Evolutionary conservation across 306 rosid genomes (phyloP), one percentile per base, ranked within the genome.

Genomic region (Lablab purpureus): DNA sequence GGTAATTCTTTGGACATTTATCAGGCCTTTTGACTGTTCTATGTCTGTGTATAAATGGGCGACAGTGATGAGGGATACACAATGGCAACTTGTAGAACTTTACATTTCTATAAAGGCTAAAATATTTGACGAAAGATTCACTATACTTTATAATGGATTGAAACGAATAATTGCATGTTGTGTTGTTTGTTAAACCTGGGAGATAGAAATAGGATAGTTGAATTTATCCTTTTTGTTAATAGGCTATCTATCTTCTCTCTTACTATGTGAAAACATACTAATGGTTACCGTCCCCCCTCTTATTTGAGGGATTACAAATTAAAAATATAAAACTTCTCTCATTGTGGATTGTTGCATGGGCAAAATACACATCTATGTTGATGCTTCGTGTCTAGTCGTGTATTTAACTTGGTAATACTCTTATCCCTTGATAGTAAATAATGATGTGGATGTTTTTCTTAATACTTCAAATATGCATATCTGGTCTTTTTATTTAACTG

Each of bases 21-120:
- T 40, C 13, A 40, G 69, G 68, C 63, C 67, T 34, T 81, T 58
- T n/a, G 32, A 46, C 34, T 46, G 43, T 56, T 27, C 18, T 65
- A n/a, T n/a, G n/a, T n/a, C n/a, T n/a, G n/a, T 69, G 17, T 43
- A 55, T 55, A 36, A 51, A 54, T 75, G 72, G 72, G 36, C 34
- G 34, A 50, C 9, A 21, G 54, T 51, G 58, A 81, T 59, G 70
- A 80, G 65, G 43, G 76, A 75, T 55, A 13, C 34, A 60, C 34
- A 60, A 9, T 73, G 67, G 58, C 77, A 76, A 37, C 71, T 21
- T 66, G 83, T 72, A 70, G 67, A 81, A 51, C 18, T 40, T n/a
- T 46, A 41, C 52, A 40, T 67, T 27, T 85, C 30, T 55, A 37
- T 36, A 76, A 66, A 37, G 54, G 74, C 58, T 64, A 50, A 32